Base-by-base conservation (phyloP, 352 stramenopile species). In the Phytophthora palmivora region DNA sequence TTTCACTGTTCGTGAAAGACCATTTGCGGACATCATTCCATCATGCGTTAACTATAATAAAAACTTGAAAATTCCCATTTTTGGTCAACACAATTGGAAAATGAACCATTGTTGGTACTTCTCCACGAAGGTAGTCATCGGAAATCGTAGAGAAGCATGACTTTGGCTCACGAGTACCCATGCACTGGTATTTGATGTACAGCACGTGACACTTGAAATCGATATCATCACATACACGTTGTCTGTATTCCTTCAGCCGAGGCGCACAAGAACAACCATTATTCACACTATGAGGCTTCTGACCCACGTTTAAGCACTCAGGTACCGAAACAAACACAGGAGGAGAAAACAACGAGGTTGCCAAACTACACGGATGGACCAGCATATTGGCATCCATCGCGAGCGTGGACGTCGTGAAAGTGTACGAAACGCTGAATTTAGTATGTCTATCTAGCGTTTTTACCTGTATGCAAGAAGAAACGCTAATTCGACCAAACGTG, bases 121-220 rank as follows among this genome's bases (percentile, higher is more conserved):
- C 28, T 2, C 9, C 3, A 26, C 39, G 10, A 12, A 51, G n/a
- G 8, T 37, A 50, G 0, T 14, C 5, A 0, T 32, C 0, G 2
- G 16, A 34, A 2, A 59, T 18, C 0, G 51, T 50, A 6, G 50
- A 58, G 33, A 61, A 61, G 21, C 42, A 53, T 0, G 1, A 15
- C 6, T 43, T 48, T 2, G 5, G 11, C 0, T n/a, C 22, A n/a
- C n/a, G n/a, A n/a, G n/a, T n/a, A 4, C 54, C 54, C 6, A 6
- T 22, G 14, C 55, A 63, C 16, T 56, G 44, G 10, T 56, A 56
- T 26, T 63, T 56, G 14, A 63, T 30, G 16, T 63, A 56, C 3
- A 63, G 44, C 19, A 63, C 16, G 24, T 56, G 12, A n/a, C n/a
- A 49, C 28, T 61, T 61, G 10, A 10, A 24, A 9, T 61, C 42